These are phyloP conservation scores for Podaxis rugospora DNA, from an alignment of 768 basidiomycete genomes.

Conservation along the genomic window DNA sequence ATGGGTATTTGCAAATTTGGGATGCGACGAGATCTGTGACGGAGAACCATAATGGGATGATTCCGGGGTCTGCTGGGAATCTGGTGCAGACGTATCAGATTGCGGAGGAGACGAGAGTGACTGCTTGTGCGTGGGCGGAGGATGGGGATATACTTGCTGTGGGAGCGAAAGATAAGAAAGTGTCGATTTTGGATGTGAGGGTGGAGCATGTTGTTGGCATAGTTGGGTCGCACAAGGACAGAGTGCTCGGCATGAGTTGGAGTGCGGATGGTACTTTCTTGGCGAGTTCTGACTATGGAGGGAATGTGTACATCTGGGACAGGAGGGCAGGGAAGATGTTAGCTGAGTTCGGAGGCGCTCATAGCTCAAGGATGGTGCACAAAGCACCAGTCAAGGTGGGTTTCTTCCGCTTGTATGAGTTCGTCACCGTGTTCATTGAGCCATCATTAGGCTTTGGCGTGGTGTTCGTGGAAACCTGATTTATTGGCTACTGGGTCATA, in stretches of 20 bases:
- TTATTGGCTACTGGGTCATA: slow-evolving; percentile 73
- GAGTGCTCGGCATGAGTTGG: slow-evolving; percentile 75
- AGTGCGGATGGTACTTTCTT: slow-evolving; percentile 67
- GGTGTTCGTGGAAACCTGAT: slow-evolving; percentile 83
- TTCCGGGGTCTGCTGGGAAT: not conserved
- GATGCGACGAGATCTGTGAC: slow-evolving; percentile 33
- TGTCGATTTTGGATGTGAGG: slow-evolving; percentile 64
- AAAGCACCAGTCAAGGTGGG: slow-evolving; percentile 55
- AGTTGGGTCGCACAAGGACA: slow-evolving; percentile 37
- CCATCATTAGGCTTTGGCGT: slow-evolving; percentile 62
- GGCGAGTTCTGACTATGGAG: slow-evolving; percentile 83
- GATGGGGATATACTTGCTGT: slow-evolving; percentile 52
- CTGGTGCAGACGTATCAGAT: slow-evolving; percentile 14
- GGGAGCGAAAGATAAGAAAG: slow-evolving; percentile 60
- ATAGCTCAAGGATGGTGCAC: slow-evolving; percentile 57
- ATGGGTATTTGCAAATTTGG: slow-evolving; percentile 51
- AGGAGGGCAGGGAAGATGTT: slow-evolving; percentile 54
- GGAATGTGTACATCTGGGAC: slow-evolving; percentile 84
- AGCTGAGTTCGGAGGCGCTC: slow-evolving; percentile 52
- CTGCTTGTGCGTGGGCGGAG: slow-evolving; percentile 43
- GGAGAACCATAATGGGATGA: slow-evolving; percentile 21
- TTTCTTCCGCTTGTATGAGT: slow-evolving; percentile 3
- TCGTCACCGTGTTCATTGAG: not conserved
- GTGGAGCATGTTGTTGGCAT: slow-evolving; percentile 34
- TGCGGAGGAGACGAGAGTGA: slow-evolving; percentile 20